phyloP scores from a whole-genome alignment of 805 yeast species.

The Myxozyma nipponensis region DNA sequence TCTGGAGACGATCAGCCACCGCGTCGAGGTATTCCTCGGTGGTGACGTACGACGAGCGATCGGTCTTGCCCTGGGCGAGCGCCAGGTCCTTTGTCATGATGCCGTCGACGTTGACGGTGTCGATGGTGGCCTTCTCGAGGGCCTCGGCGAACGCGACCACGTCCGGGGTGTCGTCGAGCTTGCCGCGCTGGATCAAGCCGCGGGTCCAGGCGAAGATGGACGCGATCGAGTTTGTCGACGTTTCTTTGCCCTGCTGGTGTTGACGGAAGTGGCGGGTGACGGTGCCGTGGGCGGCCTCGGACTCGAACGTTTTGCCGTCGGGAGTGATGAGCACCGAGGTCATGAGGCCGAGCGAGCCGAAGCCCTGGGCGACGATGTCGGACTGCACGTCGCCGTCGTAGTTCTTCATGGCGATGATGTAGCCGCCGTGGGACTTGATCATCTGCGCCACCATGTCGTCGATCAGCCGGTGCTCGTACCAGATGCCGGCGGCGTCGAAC shows the following conservation, averaged over 20 bases:
- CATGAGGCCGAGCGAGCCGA: constrained; percentile 95
- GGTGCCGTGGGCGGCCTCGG: constrained; percentile 99
- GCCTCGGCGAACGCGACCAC: constrained; percentile 74
- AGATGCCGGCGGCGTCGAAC: constrained; percentile 78
- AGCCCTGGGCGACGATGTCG: constrained; percentile 96
- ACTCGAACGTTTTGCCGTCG: constrained; percentile 91
- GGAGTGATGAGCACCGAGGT: constrained; percentile 96
- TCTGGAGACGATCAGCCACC: constrained; percentile 42
- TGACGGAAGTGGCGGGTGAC: constrained; percentile 96
- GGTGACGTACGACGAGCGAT: constrained; percentile 75
- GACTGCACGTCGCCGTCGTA: constrained; percentile 98
- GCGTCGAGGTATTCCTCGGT: constrained; percentile 88
- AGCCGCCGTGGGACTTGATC: constrained; percentile 94
- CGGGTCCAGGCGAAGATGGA: constrained; percentile 97
- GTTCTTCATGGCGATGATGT: constrained; percentile 92
- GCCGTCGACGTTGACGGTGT: constrained; percentile 77
- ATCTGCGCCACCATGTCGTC: constrained; percentile 99
- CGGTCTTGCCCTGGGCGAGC: constrained; percentile 80
- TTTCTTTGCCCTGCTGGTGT: constrained; percentile 94
- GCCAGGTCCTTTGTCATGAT: constrained; percentile 97
- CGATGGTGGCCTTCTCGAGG: constrained; percentile 79
- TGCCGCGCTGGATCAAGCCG: constrained; percentile 90
- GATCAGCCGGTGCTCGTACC: constrained; percentile 94
- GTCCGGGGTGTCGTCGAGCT: constrained; percentile 78
- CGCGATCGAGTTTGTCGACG: constrained; percentile 95